Percentiles rank a stretch among this genome's conserved stretches.
Evolutionary conservation across 768 basidiomycete species (phyloP).

Genomic region (Lactarius vividus): DNA sequence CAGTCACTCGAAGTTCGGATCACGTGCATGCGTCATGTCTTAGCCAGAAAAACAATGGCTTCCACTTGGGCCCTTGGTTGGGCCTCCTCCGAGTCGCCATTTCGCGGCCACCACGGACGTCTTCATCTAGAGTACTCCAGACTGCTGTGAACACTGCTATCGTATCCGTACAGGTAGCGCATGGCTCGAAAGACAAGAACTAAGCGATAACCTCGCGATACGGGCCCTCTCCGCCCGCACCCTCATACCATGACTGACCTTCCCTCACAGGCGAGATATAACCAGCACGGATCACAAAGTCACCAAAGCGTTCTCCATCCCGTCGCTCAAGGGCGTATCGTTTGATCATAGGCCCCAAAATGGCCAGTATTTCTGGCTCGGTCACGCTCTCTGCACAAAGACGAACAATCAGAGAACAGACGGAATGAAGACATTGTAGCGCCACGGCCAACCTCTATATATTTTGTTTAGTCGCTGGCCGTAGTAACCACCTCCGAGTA

Average conservation of each 20-base stretch:
- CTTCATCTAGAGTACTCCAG: too few species aligned
- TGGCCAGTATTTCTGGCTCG: conserved; percentile 88
- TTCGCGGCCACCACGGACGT: too few species aligned
- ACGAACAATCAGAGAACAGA: neutral
- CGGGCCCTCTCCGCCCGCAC: conserved; percentile 74
- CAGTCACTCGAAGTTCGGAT: too few species aligned
- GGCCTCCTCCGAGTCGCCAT: too few species aligned
- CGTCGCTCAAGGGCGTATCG: conserved; percentile 83
- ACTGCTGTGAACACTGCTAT: too few species aligned
- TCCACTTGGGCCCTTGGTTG: too few species aligned
- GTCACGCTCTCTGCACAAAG: conserved; percentile 66
- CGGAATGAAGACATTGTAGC: neutral
- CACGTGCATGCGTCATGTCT: too few species aligned
- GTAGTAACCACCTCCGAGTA: conserved; percentile 93
- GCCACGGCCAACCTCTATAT: conserved; percentile 60
- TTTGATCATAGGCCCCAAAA: conserved; percentile 92
- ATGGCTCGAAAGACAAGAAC: too few species aligned
- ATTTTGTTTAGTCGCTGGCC: conserved; percentile 97
- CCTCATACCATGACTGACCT: conserved; percentile 85
- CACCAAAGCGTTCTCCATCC: conserved; percentile 91
- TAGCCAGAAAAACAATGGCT: too few species aligned
- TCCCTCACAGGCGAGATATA: conserved; percentile 84
- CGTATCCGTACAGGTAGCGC: too few species aligned
- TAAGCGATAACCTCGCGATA: conserved; percentile 36
- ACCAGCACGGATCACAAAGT: conserved; percentile 89